Conservation (phyloP, 1,139 yeast species). For the Magnusiomyces magnusii region DNA sequence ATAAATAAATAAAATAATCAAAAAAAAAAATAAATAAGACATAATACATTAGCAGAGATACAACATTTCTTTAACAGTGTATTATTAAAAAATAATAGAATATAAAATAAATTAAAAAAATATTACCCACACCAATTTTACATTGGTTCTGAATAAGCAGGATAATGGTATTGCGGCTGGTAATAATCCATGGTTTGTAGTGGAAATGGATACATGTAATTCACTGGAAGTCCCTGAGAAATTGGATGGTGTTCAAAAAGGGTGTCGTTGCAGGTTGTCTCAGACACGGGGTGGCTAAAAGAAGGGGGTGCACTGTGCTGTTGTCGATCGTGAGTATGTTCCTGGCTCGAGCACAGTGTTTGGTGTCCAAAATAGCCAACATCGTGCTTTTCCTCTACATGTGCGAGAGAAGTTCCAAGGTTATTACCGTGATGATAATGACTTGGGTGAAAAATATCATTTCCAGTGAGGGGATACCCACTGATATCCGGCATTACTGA, state of each 20-base stretch:
- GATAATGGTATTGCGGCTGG: not conserved
- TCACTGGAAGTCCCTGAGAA: not conserved
- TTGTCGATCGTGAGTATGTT: not conserved
- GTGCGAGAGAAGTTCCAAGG: not conserved
- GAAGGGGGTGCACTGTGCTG: not conserved
- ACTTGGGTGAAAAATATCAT: not conserved
- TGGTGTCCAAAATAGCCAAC: not conserved
- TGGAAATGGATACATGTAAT: not conserved
- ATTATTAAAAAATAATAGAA: too few species aligned
- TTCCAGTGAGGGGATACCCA: not conserved
- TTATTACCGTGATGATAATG: not conserved
- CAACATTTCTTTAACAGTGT: too few species aligned
- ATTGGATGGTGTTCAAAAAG: not conserved
- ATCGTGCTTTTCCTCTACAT: not conserved
- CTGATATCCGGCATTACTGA: not conserved
- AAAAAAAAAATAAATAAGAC: not conserved
- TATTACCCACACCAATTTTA: too few species aligned
- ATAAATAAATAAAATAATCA: not conserved
- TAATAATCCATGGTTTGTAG: not conserved
- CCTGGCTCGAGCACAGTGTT: not conserved
- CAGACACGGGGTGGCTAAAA: not conserved
- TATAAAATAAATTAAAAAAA: too few species aligned
- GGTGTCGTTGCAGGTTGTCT: not conserved
- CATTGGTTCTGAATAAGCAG: not conserved
- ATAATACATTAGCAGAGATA: too few species aligned